Evolutionary conservation across 306 rosid species (phyloP).

Genomic region (Inga laurina): DNA sequence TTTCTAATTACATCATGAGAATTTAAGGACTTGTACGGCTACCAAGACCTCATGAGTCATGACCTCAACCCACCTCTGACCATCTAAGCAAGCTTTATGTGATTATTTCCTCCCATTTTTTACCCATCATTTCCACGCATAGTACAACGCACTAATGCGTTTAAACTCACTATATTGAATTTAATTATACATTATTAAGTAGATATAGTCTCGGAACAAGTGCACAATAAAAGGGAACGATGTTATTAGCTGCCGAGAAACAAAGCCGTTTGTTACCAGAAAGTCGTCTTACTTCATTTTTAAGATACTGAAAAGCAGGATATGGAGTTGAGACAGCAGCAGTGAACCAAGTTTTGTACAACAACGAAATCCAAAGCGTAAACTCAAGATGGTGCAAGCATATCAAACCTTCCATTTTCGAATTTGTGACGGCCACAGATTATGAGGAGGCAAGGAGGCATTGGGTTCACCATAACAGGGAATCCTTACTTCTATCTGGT

Average conservation of each 20-base stretch:
- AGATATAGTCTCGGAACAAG: not conserved
- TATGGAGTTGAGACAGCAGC: constrained; percentile 75
- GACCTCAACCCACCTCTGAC: no score
- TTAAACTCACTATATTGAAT: not conserved
- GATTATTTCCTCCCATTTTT: not conserved
- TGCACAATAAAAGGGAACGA: not conserved
- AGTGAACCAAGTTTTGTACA: constrained; percentile 64
- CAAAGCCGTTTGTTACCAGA: not conserved
- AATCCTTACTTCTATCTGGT: constrained; percentile 69
- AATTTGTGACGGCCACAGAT: constrained; percentile 33
- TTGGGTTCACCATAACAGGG: constrained; percentile 67
- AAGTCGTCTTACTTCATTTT: no score
- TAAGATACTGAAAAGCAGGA: constrained; percentile 44
- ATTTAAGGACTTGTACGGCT: not conserved
- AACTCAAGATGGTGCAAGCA: constrained; percentile 58
- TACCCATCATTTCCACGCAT: not conserved
- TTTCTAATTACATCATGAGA: no score
- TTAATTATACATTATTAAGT: not conserved
- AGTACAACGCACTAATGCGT: not conserved
- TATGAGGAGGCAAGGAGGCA: constrained; percentile 55
- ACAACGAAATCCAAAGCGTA: constrained; percentile 58
- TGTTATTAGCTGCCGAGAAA: not conserved
- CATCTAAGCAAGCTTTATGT: no score
- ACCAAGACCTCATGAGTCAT: no score
- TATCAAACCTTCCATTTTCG: constrained; percentile 42